These are phyloP conservation scores for Mentha longifolia DNA, from an alignment of 257 asterid genomes.

Conservation along the genomic window DNA sequence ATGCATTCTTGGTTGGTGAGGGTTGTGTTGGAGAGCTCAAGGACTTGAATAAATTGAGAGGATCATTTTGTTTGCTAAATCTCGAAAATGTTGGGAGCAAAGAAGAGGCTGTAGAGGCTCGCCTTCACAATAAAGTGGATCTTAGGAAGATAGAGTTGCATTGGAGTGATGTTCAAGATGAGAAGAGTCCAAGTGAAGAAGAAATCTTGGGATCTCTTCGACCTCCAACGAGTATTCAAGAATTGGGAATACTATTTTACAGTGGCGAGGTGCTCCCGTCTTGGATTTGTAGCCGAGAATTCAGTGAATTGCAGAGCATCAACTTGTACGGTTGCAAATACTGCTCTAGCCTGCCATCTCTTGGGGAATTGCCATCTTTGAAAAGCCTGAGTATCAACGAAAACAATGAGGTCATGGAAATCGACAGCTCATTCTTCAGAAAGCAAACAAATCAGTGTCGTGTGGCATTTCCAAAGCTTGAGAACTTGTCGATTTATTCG, in stretches of 20 bases:
- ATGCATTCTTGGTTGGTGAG: constrained; percentile 31
- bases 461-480: constrained; percentile 32
- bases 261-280: background rate
- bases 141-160: background rate
- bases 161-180: constrained; percentile 27
- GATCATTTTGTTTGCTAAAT: constrained; percentile 31
- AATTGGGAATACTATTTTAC: background rate
- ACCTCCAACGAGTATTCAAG: too few species aligned
- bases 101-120: constrained; percentile 33
- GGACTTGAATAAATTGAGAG: constrained; percentile 30
- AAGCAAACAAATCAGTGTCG: background rate
- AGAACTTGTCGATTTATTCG: constrained; percentile 32
- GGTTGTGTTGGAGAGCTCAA: constrained; percentile 29
- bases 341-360: constrained; percentile 23
- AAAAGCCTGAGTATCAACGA: constrained; percentile 29
- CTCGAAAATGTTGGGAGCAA: constrained; percentile 26
- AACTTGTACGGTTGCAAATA: constrained; percentile 5
- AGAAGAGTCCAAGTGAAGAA: constrained; percentile 1
- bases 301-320: background rate
- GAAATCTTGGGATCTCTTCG: constrained; percentile 18
- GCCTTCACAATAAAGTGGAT: constrained; percentile 6
- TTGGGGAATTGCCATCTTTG: constrained; percentile 41
- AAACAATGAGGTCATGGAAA: constrained; percentile 20
- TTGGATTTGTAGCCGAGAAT: background rate
- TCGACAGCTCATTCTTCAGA: constrained; percentile 25